Evolutionary conservation across 306 rosid species (phyloP).

Genomic region (Cicer yamashitae): DNA sequence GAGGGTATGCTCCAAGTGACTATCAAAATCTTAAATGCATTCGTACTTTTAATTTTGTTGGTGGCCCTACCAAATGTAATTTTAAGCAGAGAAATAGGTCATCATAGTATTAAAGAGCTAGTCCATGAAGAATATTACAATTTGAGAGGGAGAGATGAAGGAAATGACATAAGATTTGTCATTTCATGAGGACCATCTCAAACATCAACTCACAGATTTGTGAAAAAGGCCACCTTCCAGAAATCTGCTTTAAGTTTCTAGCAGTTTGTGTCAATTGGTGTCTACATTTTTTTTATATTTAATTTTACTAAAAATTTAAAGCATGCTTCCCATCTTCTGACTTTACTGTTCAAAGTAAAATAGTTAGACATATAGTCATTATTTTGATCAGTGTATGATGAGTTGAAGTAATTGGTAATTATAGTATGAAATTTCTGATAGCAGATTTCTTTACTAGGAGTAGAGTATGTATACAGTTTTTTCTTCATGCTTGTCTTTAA

Average conservation of each 20-base stretch:
- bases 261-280: slow-evolving; percentile 46
- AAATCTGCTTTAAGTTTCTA: slow-evolving; percentile 42
- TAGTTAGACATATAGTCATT: background rate
- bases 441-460: background rate
- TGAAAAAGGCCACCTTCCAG: slow-evolving; percentile 42
- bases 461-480: background rate
- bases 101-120: background rate
- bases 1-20: background rate
- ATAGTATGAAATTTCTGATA: background rate
- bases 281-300: slow-evolving; percentile 14
- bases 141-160: slow-evolving; percentile 51
- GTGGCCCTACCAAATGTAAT: background rate
- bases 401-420: background rate
- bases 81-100: slow-evolving; percentile 12
- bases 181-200: slow-evolving; percentile 52
- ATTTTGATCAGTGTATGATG: background rate
- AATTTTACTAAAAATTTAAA: background rate
- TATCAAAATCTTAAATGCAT: background rate
- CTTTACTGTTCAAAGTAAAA: background rate
- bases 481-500: slow-evolving; percentile 28
- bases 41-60: background rate
- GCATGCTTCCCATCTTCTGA: background rate
- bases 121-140: slow-evolving; percentile 5
- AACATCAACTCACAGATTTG: slow-evolving; percentile 38
- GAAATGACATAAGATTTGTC: slow-evolving; percentile 51